Base-by-base conservation (phyloP, 1,284 basidiomycete species). In the Volvariella volvacea region DNA sequence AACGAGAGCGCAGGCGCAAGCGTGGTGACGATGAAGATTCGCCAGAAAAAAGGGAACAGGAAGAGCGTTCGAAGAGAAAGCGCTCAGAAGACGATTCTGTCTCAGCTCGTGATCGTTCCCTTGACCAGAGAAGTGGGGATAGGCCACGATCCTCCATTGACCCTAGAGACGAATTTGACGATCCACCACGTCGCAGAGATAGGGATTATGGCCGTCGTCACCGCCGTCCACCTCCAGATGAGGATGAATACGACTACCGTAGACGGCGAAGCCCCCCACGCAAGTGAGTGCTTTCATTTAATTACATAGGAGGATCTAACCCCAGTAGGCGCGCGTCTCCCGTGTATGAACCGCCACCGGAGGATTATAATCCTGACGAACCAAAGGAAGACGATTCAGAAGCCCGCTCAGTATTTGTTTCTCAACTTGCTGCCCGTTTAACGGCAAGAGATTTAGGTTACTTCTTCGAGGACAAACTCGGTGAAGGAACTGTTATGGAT, bases 391-490 rank as follows among this genome's bases (percentile, higher is more conserved):
- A 90, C 60, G 92, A 92, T 63, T 92, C 87, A 48, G 94, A 98
- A 76, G 83, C 88, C 60, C 88, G 96, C 64, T 97, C 95, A 55
- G 90, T 98, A 53, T 99, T 99, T 69, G 93, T 97, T 62, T 94
- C 93, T 57, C 95, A 98, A 70, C 83, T 99, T 60, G 91, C 95
- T 55, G 91, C 92, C 47, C 83, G 92, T 58, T 83, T 98, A 62
- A 95, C 92, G 47, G 92, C 93, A 58, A 80, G 90, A 59, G 95
- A 99, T 71, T 73, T 99, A 63, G 93, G 93, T 50, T 90, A 95
- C 67, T 99, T 99, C 73, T 98, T 99, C 62, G 95, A 98, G 73
- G 91, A 96, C 63, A 93, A 92, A 63, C 76, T 97, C 25, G 93
- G 93, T 20, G 88, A 90, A 65, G 84, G 85, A 36, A 81, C 88